These are phyloP conservation scores for Fraxinus baroniana DNA, from an alignment of 305 asterid genomes.

Conservation along the genomic window DNA sequence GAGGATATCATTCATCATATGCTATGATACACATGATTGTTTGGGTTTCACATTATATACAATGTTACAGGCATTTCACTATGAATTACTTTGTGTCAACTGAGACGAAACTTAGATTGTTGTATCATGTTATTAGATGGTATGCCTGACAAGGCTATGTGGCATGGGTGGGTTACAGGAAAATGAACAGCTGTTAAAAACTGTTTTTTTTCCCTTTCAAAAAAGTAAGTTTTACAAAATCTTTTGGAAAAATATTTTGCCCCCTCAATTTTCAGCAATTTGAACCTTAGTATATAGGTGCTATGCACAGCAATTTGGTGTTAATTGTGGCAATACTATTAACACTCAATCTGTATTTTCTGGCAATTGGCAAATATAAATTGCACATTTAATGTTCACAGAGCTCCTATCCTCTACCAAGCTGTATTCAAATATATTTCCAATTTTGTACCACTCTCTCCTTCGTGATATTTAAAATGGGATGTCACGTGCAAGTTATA, in stretches of 20 bases:
- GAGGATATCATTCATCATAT: slow-evolving; percentile 16
- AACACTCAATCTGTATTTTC: neutral
- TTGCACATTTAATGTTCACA: neutral
- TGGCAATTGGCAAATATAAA: neutral
- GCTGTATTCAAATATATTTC: neutral
- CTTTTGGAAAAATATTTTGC: neutral
- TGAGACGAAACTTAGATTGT: neutral
- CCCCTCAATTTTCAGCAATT: neutral
- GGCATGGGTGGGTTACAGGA: neutral
- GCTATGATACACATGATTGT: slow-evolving; percentile 1
- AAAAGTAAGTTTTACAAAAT: neutral
- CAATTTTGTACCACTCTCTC: neutral
- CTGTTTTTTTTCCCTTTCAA: neutral
- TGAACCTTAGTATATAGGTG: neutral
- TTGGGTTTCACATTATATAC: neutral
- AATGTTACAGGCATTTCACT: neutral
- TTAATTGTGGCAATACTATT: neutral
- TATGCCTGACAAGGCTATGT: neutral
- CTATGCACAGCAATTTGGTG: neutral
- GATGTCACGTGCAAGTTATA: neutral
- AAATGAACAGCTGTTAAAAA: neutral
- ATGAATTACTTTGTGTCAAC: neutral
- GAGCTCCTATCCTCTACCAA: neutral
- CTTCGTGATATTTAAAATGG: neutral
- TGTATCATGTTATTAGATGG: neutral